Base-by-base conservation (phyloP, 2,329 filamentous ascomycete species). In the Venturiaceae sp. region DNA sequence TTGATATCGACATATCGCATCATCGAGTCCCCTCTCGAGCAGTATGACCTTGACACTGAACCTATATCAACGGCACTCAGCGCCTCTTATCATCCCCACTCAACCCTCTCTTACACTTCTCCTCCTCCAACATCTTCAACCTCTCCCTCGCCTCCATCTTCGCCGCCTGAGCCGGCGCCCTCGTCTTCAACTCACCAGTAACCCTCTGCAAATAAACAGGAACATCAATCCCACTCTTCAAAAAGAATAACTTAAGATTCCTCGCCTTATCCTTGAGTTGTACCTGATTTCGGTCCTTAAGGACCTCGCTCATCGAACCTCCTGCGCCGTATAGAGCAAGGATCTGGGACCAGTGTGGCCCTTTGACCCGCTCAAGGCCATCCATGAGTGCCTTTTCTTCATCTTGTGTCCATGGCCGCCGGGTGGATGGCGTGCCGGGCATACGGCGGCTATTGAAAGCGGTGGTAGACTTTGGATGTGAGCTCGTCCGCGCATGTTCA, bases 341-440 rank as follows among this genome's bases (percentile, higher is more conserved):
- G 52, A 96, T 96, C 68, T 95, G 90, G 64, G 88, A 92, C 91
- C 91, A 96, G 66, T 96, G 90, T 19, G 91, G 91, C 0, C 91
- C 91, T 68, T 92, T 91, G 52, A 96, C 91, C 69, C 87, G 84
- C 67, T 95, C 91, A 3, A 96, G 81, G 1, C 91, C 91, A 53
- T 87, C 83, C 86, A 96, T 92, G 19, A 96, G 78, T 0, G 91
- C 90, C 70, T 91, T 90, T 68, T 96, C 91, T 72, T 96, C 91
- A 62, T 94, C 89, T 3, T 87, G 85, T 0, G 87, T 90, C 91
- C 91, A 96, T 0, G 91, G 90, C 30, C 91, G 82, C 33, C 91
- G 82, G 65, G 81, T 78, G 56, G 75, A 81, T 5, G 80, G 80
- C 11, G 78, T 68, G 9, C 79, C 79, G 1, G 78, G 75, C 59